Conservation (phyloP, 306 rosid genomes). For the Casuarina glauca region DNA sequence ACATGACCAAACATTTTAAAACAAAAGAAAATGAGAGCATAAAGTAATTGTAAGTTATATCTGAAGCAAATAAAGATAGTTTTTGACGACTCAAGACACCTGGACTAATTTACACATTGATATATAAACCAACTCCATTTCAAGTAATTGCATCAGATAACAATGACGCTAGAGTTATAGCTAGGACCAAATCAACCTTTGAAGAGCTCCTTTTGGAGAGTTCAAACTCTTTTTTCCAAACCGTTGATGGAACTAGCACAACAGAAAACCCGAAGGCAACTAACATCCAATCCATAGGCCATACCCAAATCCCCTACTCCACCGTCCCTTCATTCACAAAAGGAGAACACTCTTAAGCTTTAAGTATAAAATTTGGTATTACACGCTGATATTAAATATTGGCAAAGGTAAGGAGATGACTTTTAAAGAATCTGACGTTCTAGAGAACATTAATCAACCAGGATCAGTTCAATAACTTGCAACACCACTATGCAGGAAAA, state of each 20-base stretch:
- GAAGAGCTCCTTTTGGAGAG: constrained; percentile 49
- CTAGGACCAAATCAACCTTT: constrained; percentile 57
- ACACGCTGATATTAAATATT: background rate
- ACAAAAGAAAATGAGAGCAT: background rate
- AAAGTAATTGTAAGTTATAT: constrained; percentile 1
- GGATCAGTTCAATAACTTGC: background rate
- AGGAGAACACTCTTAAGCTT: constrained; percentile 15
- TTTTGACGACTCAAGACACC: background rate
- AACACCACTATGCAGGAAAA: background rate
- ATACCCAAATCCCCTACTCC: constrained; percentile 96
- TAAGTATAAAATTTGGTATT: constrained; percentile 7
- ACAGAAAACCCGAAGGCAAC: constrained; percentile 84
- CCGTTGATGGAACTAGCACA: constrained; percentile 70
- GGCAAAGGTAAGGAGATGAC: background rate
- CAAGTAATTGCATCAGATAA: background rate
- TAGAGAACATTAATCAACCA: background rate
- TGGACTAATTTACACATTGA: background rate
- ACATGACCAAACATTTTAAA: background rate
- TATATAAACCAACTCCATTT: background rate
- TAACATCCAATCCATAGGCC: constrained; percentile 88
- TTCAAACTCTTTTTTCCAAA: constrained; percentile 77
- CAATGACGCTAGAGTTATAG: constrained; percentile 3
- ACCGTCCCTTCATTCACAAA: constrained; percentile 73
- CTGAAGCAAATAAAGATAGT: background rate
- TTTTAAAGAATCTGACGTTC: constrained; percentile 4